Percentiles rank a stretch among this genome's conserved stretches.
Evolutionary conservation across 805 yeast species (phyloP).

Genomic region (Kregervanrija pseudodelftensis): DNA sequence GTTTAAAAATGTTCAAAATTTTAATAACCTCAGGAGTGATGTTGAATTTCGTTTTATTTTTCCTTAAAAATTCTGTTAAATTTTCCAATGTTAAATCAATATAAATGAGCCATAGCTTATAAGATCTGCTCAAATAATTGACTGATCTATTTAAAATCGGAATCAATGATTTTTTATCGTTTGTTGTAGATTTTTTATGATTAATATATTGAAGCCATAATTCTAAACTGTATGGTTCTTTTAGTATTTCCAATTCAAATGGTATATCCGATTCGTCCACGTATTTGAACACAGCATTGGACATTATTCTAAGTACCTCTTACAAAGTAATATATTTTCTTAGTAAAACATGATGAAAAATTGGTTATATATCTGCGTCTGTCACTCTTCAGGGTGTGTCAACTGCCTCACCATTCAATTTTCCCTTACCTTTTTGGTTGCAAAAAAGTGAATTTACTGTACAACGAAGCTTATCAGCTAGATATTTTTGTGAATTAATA

Average conservation of each 20-base stretch:
- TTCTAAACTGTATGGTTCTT: constrained; percentile 27
- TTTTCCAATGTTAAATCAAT: constrained; percentile 22
- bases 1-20: constrained; percentile 33
- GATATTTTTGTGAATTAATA: too few species aligned
- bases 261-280: constrained; percentile 25
- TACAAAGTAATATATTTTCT: too few species aligned
- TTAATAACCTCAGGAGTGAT: constrained; percentile 2
- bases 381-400: too few species aligned
- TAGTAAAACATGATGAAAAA: too few species aligned
- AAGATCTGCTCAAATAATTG: constrained; percentile 34
- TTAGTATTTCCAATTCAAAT: constrained; percentile 31
- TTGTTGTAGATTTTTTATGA: constrained; percentile 20
- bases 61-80: background rate
- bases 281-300: background rate
- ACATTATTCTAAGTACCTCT: background rate
- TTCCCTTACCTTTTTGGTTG: too few species aligned
- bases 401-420: too few species aligned
- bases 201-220: constrained; percentile 42
- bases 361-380: too few species aligned
- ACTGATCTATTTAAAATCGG: constrained; percentile 51
- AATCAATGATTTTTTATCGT: constrained; percentile 24
- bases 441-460: too few species aligned
- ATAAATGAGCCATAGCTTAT: constrained; percentile 49
- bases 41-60: background rate
- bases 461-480: too few species aligned